Percentiles rank a stretch among this genome's conserved stretches.
Evolutionary conservation across 2,329 filamentous ascomycete species (phyloP).

Genomic region (Didymella pinodella): DNA sequence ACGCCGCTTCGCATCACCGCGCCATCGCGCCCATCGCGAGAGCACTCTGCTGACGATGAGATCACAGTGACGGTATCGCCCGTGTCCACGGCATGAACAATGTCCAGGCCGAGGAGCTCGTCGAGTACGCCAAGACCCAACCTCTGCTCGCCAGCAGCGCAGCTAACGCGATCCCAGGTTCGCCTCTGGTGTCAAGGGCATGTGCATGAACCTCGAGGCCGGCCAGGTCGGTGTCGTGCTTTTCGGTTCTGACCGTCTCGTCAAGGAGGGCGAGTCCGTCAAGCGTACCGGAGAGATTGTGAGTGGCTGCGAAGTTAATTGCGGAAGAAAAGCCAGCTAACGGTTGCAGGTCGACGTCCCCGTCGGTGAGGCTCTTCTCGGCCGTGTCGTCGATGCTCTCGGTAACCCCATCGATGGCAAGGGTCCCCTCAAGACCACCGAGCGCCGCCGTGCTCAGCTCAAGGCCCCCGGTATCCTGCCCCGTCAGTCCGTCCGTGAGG

Average conservation of each 20-base stretch:
- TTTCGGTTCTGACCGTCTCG: constrained; percentile 99
- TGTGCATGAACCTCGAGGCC: constrained; percentile 99
- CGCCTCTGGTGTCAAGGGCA: constrained; percentile 99
- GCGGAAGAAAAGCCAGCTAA: constrained; percentile 29
- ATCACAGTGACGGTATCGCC: constrained; percentile 96
- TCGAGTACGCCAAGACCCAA: constrained; percentile 77
- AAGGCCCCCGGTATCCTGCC: constrained; percentile 99
- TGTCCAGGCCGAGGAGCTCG: constrained; percentile 99
- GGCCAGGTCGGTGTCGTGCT: constrained; percentile 99
- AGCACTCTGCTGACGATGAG: constrained; percentile 44
- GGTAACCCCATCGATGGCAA: constrained; percentile 99
- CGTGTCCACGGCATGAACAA: constrained; percentile 99
- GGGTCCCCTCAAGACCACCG: constrained; percentile 90
- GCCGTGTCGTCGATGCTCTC: constrained; percentile 97
- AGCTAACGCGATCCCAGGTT: constrained; percentile 69
- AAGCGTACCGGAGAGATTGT: constrained; percentile 99
- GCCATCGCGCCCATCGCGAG: constrained; percentile 39
- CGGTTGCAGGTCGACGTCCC: constrained; percentile 84
- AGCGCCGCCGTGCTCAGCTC: constrained; percentile 95
- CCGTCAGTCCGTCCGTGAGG: constrained; percentile 95
- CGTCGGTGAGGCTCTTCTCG: constrained; percentile 90
- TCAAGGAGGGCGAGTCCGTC: constrained; percentile 99
- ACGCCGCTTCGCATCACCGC: constrained; percentile 61
- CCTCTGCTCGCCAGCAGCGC: constrained; percentile 21
- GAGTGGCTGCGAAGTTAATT: constrained; percentile 55